Base-by-base conservation (phyloP, 2,329 filamentous ascomycete species). In the Verticillium klebahnii region DNA sequence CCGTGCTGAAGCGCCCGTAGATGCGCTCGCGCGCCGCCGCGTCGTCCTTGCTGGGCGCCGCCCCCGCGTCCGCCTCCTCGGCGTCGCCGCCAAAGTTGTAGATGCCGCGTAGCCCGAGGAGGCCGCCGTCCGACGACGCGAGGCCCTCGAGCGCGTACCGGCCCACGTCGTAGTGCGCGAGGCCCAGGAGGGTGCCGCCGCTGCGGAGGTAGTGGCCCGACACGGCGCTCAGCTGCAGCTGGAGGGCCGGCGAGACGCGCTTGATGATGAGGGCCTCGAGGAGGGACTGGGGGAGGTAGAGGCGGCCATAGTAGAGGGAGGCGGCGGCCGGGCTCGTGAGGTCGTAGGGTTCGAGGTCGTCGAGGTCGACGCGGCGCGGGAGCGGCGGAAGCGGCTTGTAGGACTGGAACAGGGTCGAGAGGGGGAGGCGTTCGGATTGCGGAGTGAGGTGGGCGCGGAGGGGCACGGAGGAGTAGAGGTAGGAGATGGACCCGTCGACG, bases 401-500 rank as follows among this genome's bases (percentile, higher is more conserved):
- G 1, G 94, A 93, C 61, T 87, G 86, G 58, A 97, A 85, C 25
- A 97, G 84, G 67, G 89, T 84, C 36, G 89, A 89, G 11, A 99
- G 80, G 15, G 92, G 87, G 40, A 97, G 89, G 25, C 85, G 80
- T 57, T 89, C 87, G 68, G 92, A 96, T 75, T 87, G 85, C 12
- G 83, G 86, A 12, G 81, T 75, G 82, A 92, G 66, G 78, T 85
- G 78, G 59, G 88, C 81, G 45, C 82, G 78, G 61, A 98, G 83
- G 14, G 92, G 88, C 9, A 95, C 82, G 2, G 92, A 96, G 57
- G 93, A 96, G 80, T 96, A 98, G 60, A 99, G 86, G 77, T 98
- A 99, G 15, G 93, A 96, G 62, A 99, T 85, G n/a, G 93, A 97
- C 73, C 95, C 95, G 78, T 98, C 94, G 59, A 99, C 93, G 39